These are phyloP conservation scores for Colletotrichum shisoi DNA, from an alignment of 2,329 filamentous ascomycete genomes.

Conservation along the genomic window DNA sequence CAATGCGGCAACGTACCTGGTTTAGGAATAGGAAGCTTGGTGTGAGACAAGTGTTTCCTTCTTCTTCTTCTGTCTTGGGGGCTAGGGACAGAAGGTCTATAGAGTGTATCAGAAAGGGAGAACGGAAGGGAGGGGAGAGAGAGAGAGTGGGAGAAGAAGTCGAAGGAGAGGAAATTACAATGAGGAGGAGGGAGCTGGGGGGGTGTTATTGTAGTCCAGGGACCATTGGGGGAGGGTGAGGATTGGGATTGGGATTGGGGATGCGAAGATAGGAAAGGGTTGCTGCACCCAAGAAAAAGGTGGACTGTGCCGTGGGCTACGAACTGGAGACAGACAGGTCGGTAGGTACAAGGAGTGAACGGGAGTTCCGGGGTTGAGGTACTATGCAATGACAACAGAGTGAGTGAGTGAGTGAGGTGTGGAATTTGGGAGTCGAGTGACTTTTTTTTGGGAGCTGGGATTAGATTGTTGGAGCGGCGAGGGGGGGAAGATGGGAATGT, in stretches of 20 bases:
- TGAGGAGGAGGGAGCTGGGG: conserved; percentile 14
- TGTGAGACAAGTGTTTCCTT: conserved; percentile 33
- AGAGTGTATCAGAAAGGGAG: conserved; percentile 33
- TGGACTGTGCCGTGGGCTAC: conserved; percentile 10
- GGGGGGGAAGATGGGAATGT: conserved; percentile 14
- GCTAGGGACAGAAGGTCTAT: conserved; percentile 36
- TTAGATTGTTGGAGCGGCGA: conserved; percentile 14
- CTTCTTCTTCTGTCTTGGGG: conserved; percentile 34
- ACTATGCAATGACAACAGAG: background rate
- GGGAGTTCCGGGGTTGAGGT: conserved; percentile 37
- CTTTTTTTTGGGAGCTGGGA: conserved; percentile 18
- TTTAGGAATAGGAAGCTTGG: conserved; percentile 24
- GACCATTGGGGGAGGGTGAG: conserved; percentile 1
- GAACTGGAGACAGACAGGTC: conserved; percentile 18
- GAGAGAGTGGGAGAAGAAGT: conserved; percentile 36
- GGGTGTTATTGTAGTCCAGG: conserved; percentile 37
- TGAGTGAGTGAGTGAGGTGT: conserved; percentile 5
- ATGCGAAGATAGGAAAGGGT: conserved; percentile 11
- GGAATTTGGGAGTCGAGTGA: conserved; percentile 2
- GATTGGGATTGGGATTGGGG: conserved; percentile 6
- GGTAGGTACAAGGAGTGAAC: conserved; percentile 8
- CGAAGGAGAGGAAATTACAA: conserved; percentile 8
- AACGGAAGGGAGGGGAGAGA: conserved; percentile 38
- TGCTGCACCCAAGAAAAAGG: conserved; percentile 1
- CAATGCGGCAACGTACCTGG: conserved; percentile 27